Percentiles rank a stretch among this genome's conserved stretches.
Evolutionary conservation across 1,139 yeast genomes (phyloP).

Genomic region (Sugiyamaella novakii): DNA sequence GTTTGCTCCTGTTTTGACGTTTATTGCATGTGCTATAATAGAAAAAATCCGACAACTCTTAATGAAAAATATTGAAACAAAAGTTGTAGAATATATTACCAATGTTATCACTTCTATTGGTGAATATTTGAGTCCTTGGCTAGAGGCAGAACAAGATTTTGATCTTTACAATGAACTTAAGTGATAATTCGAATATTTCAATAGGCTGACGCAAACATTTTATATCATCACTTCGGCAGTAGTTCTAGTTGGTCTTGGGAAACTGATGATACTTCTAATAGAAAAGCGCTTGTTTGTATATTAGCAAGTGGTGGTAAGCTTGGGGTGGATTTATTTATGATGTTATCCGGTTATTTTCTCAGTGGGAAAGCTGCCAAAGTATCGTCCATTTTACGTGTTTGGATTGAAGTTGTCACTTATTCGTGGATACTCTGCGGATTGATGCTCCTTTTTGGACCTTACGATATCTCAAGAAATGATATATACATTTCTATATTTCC

Average conservation of each 20-base stretch:
- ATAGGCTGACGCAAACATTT: too few species aligned
- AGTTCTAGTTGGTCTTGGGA: background rate
- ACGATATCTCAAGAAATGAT: slow-evolving; percentile 2
- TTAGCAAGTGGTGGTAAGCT: slow-evolving; percentile 12
- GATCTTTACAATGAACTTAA: too few species aligned
- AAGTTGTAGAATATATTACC: too few species aligned
- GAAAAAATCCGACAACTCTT: too few species aligned
- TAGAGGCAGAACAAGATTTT: too few species aligned
- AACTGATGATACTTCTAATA: slow-evolving; percentile 9
- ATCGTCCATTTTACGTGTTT: slow-evolving; percentile 9
- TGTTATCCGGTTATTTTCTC: slow-evolving; percentile 14
- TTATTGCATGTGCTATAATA: too few species aligned
- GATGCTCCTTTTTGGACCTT: background rate
- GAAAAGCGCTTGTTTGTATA: background rate
- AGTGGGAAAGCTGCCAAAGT: slow-evolving; percentile 6
- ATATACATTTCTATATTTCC: slow-evolving; percentile 2
- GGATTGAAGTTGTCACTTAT: slow-evolving; percentile 9
- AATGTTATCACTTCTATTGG: too few species aligned
- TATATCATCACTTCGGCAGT: background rate
- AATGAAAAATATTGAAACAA: too few species aligned
- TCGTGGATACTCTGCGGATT: slow-evolving; percentile 11
- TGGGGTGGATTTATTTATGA: slow-evolving; percentile 17
- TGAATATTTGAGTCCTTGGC: too few species aligned
- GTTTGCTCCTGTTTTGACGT: too few species aligned
- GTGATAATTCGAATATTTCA: too few species aligned